Base-by-base conservation (phyloP, 345 rosid genomes). In the Geranium brycei region DNA sequence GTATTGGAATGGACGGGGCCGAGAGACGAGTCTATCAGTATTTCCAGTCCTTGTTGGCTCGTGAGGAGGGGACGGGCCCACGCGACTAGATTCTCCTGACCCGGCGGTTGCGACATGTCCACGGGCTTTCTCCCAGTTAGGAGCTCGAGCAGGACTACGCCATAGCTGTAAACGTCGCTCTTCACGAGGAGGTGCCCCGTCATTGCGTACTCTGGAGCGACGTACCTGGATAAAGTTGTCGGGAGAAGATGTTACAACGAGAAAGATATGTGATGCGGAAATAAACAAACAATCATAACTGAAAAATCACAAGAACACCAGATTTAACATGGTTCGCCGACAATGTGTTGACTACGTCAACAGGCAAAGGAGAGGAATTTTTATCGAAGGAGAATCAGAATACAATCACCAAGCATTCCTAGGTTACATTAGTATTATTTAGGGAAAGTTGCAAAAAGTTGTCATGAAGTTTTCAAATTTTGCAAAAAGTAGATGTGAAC, bases 131-230 rank as follows among this genome's bases (percentile, higher is more conserved):
- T 73, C 28, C 99, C 97, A 0, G 87, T 79, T 57, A 93, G 80
- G 61, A 93, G 95, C 87, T 93, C 99, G 3, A 93, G 89, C 67
- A 93, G 86, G 67, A 93, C 99, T 1, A 93, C 99, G 55, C 99
- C 99, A 17, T 89, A 93, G 71, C 99, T 93, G 68, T 90, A 93
- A 41, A 93, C 99, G 58, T 93, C 99, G n/a, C 99, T 93, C 78
- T 89, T 93, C 67, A 90, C 99, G 4, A 89, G 84, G 65, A 93
- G 95, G 81, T 93, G 99, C 8, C 97, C 99, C 0, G 97, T 90
- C 97, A 93, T 87, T 17, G 99, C 99, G 62, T 93, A 93, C 75
- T 93, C 96, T 0, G 98, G 96, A 6, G 99, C 99, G 17, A 90
- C 96, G 69, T 93, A 90, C 66, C 98, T 92, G 77, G 72, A 76